Percentiles rank a stretch among this genome's conserved stretches.
Conservation (phyloP, 192 early-diverging fungal genomes). For the Entophlyctis luteolus region DNA sequence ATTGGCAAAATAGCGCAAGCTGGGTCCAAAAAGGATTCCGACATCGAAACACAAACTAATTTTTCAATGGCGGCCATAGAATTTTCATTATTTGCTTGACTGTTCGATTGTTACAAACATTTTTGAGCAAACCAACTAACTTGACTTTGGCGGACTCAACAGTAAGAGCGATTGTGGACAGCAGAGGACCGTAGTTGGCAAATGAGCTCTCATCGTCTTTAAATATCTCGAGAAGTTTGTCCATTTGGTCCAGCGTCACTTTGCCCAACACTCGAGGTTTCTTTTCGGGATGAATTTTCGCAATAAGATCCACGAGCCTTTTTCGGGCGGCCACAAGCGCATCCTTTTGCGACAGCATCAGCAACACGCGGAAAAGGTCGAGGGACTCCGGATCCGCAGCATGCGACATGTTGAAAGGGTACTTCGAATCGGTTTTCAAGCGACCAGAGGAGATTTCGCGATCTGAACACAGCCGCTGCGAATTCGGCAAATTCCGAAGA, state of each 20-base stretch:
- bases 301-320: conserved; percentile 21
- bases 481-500: background rate
- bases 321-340: conserved; percentile 16
- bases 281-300: background rate
- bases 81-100: background rate
- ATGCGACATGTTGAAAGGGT: background rate
- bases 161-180: background rate
- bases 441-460: background rate
- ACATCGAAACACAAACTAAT: background rate
- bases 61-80: background rate
- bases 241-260: conserved; percentile 16
- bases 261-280: conserved; percentile 11
- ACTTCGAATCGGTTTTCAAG: background rate
- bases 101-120: no score
- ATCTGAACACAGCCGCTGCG: background rate
- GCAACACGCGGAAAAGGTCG: conserved; percentile 9
- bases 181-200: background rate
- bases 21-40: background rate
- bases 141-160: background rate
- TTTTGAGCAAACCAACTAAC: no score
- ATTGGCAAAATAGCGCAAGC: conserved; percentile 3
- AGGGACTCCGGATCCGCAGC: conserved; percentile 10
- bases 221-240: conserved; percentile 7
- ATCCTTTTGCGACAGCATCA: conserved; percentile 14
- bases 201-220: background rate